Evolutionary conservation across 768 basidiomycete species (phyloP).

Genomic region (Rubroboletus satanas): DNA sequence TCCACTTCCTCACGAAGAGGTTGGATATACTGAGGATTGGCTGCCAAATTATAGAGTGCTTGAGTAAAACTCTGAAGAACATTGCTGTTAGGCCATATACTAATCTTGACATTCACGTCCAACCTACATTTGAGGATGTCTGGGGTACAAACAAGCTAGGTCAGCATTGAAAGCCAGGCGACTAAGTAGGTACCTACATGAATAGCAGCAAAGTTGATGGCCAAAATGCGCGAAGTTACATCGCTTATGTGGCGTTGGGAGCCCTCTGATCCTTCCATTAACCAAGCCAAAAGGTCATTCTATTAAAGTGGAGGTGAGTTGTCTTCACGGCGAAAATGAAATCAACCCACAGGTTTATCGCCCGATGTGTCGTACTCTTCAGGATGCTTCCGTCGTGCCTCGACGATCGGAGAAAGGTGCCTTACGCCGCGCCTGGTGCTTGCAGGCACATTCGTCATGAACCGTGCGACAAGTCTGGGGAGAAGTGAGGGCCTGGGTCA

Average conservation of each 20-base stretch:
- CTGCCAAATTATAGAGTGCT: conserved; percentile 6
- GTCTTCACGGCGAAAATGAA: neutral
- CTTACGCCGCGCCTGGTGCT: conserved; percentile 7
- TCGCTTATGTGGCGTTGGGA: conserved; percentile 14
- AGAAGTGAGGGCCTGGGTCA: neutral
- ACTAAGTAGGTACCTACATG: conserved; percentile 3
- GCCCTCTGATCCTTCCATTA: conserved; percentile 25
- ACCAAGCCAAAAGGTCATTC: conserved; percentile 35
- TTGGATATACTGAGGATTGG: conserved; percentile 13
- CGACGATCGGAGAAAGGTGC: conserved; percentile 27
- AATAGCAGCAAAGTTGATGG: conserved; percentile 22
- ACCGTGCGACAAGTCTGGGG: neutral
- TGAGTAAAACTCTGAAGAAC: conserved; percentile 9
- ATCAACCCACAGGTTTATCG: conserved; percentile 2
- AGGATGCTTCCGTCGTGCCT: neutral
- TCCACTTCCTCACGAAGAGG: conserved; percentile 17
- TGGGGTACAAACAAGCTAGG: neutral
- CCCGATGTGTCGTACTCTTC: neutral
- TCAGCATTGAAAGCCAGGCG: neutral
- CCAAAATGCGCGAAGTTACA: conserved; percentile 19
- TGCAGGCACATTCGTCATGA: neutral
- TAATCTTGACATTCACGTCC: too few species aligned
- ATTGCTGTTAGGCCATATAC: neutral
- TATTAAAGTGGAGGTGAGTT: conserved; percentile 2
- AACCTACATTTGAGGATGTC: conserved; percentile 12